Evolutionary conservation across 345 rosid species (phyloP), one percentile per base, ranked within the genome.

Genomic region (Melaleuca quinquenervia): DNA sequence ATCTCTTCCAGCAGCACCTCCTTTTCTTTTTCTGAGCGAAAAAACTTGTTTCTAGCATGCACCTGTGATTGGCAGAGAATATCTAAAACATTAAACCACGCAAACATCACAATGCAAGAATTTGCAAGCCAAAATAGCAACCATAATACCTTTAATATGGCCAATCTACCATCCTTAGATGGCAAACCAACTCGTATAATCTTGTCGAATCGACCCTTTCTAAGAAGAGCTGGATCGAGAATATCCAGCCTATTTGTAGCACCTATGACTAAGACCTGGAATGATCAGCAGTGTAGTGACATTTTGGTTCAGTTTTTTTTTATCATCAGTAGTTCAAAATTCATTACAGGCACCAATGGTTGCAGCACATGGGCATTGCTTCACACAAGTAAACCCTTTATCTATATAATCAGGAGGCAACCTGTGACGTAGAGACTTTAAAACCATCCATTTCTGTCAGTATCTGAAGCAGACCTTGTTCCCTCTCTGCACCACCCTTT

Each of bases 401-500:
- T 70, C 80, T 32, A 52, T 82, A 52, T 36, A 50, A 82, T 36
- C 82, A 52, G 60, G 87, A 85, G 87, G 87, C 89, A 87, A 96
- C 99, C 93, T 97, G 98, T 82, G 98, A 93, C 84, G 98, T 95
- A 52, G 93, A 91, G 86, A 93, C 98, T 92, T 93, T 95, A 87
- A 97, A 97, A 89, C 99, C 99, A 91, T 97, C 99, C 98, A 97
- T 92, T 92, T 97, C 99, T 18, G 98, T 97, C 87, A 97, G 88
- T 90, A 97, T 94, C 92, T 97, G 99, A 92, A 97, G 99, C 83
- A 97, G 91, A 78, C 99, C 99, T 89, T 97, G 99, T 88, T 97
- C 99, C 91, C 99, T 91, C 90, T 97, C 99, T 44, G 99, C 98
- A 88, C 99, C 98, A 90, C 99, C 98, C 99, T 97, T 85, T 84